These are phyloP conservation scores for Boletus subparvulus DNA, from an alignment of 768 basidiomycete species.

Conservation along the genomic window DNA sequence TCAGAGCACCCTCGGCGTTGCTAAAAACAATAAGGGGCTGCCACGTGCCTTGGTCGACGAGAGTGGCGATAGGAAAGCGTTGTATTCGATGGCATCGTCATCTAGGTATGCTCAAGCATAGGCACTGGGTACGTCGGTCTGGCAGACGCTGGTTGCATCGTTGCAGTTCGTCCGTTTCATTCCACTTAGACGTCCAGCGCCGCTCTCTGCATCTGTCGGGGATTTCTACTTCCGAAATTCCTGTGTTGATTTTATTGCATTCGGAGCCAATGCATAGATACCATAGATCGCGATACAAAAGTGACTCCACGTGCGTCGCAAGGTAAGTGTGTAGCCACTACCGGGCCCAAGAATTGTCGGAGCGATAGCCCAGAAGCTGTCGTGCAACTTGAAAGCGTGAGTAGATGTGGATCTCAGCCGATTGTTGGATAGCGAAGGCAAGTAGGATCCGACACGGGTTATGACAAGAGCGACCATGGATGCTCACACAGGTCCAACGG, in stretches of 20 bases:
- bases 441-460: not conserved
- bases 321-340: too few relatives aligned
- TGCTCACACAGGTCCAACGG: too few relatives aligned
- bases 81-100: conserved; percentile 41
- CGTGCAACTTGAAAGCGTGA: too few relatives aligned
- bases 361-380: not conserved
- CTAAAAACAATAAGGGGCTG: conserved; percentile 49
- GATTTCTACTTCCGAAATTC: too few relatives aligned
- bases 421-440: not conserved
- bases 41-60: conserved; percentile 57
- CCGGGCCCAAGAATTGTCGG: too few relatives aligned
- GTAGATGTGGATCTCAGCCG: not conserved
- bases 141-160: not conserved
- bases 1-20: conserved; percentile 48
- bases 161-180: too few relatives aligned
- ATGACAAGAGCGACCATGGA: too few relatives aligned
- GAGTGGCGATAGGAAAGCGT: conserved; percentile 49
- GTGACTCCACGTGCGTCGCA: not conserved
- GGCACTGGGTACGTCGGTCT: not conserved
- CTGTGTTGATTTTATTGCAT: not conserved
- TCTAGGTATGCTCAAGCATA: not conserved
- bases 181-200: too few relatives aligned
- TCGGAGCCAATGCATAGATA: not conserved
- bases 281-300: not conserved
- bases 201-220: too few relatives aligned